Evolutionary conservation across 192 early-diverging fungal genomes (phyloP).

Genomic region (Phycomyces nitens): DNA sequence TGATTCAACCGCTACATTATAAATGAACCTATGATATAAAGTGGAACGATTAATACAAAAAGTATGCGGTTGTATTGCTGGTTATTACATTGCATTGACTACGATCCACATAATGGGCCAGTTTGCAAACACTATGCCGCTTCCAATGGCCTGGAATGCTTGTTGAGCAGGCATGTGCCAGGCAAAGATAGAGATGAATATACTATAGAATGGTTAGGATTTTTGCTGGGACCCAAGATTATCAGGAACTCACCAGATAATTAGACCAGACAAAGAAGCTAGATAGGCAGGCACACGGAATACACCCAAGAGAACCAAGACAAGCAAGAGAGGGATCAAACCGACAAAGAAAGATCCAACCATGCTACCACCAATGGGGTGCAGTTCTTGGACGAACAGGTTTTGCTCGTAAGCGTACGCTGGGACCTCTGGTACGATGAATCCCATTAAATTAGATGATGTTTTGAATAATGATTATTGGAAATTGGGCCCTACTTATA

Average conservation of each 20-base stretch:
- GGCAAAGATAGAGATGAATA: slow-evolving; percentile 38
- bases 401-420: background rate
- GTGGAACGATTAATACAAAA: background rate
- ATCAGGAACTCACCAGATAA: slow-evolving; percentile 23
- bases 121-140: slow-evolving; percentile 33
- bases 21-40: slow-evolving; percentile 22
- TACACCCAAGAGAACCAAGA: slow-evolving; percentile 31
- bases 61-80: too few species aligned
- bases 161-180: slow-evolving; percentile 41
- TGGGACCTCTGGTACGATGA: background rate
- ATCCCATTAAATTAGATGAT: background rate
- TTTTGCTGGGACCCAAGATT: background rate
- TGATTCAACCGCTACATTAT: slow-evolving; percentile 27
- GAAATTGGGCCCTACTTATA: too few species aligned
- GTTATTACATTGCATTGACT: slow-evolving; percentile 33
- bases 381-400: slow-evolving; percentile 28
- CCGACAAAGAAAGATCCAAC: slow-evolving; percentile 41
- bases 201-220: slow-evolving; percentile 9
- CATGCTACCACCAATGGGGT: slow-evolving; percentile 32
- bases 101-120: slow-evolving; percentile 48
- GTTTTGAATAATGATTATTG: too few species aligned
- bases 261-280: slow-evolving; percentile 26
- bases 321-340: slow-evolving; percentile 31
- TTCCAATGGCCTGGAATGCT: slow-evolving; percentile 27
- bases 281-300: slow-evolving; percentile 27